These are phyloP conservation scores for Pestalotiopsis sp. DNA, from an alignment of 2,329 filamentous ascomycete genomes.

Conservation along the genomic window DNA sequence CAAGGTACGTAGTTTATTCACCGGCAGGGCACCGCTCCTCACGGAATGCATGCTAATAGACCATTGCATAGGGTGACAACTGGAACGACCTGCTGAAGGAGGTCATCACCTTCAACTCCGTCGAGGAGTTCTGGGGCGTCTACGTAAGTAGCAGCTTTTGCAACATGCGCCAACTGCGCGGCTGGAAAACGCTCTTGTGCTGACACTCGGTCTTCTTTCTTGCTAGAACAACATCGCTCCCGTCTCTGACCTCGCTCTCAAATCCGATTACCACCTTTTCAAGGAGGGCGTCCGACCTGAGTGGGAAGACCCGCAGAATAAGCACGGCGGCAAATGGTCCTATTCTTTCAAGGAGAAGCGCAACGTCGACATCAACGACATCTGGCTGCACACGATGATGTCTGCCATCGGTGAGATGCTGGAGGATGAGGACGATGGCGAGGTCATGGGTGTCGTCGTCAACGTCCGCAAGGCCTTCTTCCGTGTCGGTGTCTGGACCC, in stretches of 20 bases:
- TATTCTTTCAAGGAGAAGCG: slow-evolving; percentile 98
- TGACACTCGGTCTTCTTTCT: slow-evolving; percentile 8
- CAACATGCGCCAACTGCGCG: too few relatives aligned
- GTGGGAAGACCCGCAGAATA: slow-evolving; percentile 98
- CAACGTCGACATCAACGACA: slow-evolving; percentile 85
- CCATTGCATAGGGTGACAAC: slow-evolving; percentile 76
- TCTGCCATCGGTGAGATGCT: slow-evolving; percentile 96
- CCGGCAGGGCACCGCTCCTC: not conserved
- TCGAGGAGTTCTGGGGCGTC: slow-evolving; percentile 99
- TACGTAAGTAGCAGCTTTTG: slow-evolving; percentile 70
- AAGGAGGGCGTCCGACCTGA: slow-evolving; percentile 96
- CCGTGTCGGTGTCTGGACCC: slow-evolving; percentile 96
- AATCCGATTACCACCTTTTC: slow-evolving; percentile 99
- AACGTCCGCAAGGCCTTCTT: slow-evolving; percentile 99
- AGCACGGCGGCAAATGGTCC: slow-evolving; percentile 98
- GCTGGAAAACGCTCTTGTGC: not conserved
- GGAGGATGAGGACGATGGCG: slow-evolving; percentile 90
- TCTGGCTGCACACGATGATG: slow-evolving; percentile 98
- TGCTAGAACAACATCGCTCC: slow-evolving; percentile 97
- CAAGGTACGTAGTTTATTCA: slow-evolving; percentile 66
- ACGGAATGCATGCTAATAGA: slow-evolving; percentile 14
- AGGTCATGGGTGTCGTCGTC: slow-evolving; percentile 99
- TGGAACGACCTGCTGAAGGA: slow-evolving; percentile 99
- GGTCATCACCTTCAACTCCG: slow-evolving; percentile 97
- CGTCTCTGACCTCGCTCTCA: slow-evolving; percentile 92